Percentiles rank a stretch among this genome's conserved stretches.
phyloP scores from a whole-genome alignment of 2,329 filamentous ascomycete species.

The Talaromyces sp. region DNA sequence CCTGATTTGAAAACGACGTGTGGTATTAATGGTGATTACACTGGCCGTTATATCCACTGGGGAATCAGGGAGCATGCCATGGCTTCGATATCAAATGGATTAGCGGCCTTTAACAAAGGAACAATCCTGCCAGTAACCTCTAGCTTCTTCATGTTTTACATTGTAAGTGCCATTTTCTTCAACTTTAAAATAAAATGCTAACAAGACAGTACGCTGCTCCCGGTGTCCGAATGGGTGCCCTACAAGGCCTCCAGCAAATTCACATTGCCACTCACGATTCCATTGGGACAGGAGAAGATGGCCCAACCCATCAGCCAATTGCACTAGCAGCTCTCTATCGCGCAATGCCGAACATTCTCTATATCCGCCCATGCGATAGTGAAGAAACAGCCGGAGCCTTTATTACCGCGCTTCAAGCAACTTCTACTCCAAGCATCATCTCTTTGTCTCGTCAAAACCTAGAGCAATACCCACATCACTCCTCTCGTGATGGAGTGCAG shows the following conservation, averaged over 20 bases:
- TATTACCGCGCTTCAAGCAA: constrained; percentile 36
- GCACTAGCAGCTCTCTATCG: constrained; percentile 55
- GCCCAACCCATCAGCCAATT: constrained; percentile 60
- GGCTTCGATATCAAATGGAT: constrained; percentile 74
- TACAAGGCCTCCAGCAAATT: constrained; percentile 53
- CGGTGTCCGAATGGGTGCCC: constrained; percentile 57
- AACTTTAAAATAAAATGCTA: neutral
- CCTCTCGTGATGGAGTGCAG: constrained; percentile 33
- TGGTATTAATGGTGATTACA: constrained; percentile 52
- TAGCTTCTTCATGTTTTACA: constrained; percentile 61
- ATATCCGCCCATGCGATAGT: constrained; percentile 56
- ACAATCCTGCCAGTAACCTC: constrained; percentile 57
- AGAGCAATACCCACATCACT: constrained; percentile 32
- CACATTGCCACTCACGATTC: constrained; percentile 60
- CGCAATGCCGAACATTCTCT: constrained; percentile 59
- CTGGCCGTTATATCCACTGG: constrained; percentile 51
- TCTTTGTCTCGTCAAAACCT: constrained; percentile 41
- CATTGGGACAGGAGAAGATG: constrained; percentile 57
- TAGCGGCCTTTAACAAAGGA: constrained; percentile 54
- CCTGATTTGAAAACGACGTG: constrained; percentile 25
- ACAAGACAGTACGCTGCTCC: constrained; percentile 47
- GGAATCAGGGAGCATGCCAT: constrained; percentile 60
- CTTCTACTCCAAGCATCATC: constrained; percentile 39
- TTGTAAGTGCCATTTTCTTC: neutral
- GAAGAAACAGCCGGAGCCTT: constrained; percentile 51